Conservation (phyloP, 768 basidiomycete genomes). For the Ramaria rubella region DNA sequence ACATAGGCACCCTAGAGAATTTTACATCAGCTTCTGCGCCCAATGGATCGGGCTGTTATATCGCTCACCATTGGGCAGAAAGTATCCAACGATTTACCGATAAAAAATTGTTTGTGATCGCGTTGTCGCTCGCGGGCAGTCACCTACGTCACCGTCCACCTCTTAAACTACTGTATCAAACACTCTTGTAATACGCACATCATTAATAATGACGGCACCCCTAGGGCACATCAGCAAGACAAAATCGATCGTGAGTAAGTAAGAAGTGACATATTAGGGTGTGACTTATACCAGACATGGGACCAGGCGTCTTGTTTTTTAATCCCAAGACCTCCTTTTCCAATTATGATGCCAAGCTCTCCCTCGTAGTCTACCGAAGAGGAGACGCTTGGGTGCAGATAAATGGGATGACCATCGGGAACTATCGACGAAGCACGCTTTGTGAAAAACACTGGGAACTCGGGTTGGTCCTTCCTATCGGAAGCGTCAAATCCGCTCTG, state of each 20-base stretch:
- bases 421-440: slow-evolving; percentile 25
- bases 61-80: slow-evolving; percentile 25
- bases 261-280: neutral
- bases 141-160: slow-evolving; percentile 12
- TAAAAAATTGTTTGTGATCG: slow-evolving; percentile 26
- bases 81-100: slow-evolving; percentile 23
- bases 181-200: slow-evolving; percentile 2
- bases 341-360: slow-evolving; percentile 24
- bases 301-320: slow-evolving; percentile 23
- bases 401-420: slow-evolving; percentile 15
- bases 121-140: slow-evolving; percentile 24
- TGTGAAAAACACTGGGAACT: slow-evolving; percentile 22
- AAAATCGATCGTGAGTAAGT: neutral
- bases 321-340: slow-evolving; percentile 19
- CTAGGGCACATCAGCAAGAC: neutral
- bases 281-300: slow-evolving; percentile 19
- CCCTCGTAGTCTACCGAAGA: slow-evolving; percentile 25
- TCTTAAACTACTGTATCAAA: neutral
- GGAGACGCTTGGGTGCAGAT: slow-evolving; percentile 21
- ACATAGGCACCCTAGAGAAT: slow-evolving; percentile 2
- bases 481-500: slow-evolving; percentile 5
- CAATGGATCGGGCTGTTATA: slow-evolving; percentile 7
- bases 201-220: slow-evolving; percentile 16
- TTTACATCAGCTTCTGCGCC: neutral
- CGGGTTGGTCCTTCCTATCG: slow-evolving; percentile 16